Base-by-base conservation (phyloP, 768 basidiomycete genomes). In the Pulveroboletus sp. region DNA sequence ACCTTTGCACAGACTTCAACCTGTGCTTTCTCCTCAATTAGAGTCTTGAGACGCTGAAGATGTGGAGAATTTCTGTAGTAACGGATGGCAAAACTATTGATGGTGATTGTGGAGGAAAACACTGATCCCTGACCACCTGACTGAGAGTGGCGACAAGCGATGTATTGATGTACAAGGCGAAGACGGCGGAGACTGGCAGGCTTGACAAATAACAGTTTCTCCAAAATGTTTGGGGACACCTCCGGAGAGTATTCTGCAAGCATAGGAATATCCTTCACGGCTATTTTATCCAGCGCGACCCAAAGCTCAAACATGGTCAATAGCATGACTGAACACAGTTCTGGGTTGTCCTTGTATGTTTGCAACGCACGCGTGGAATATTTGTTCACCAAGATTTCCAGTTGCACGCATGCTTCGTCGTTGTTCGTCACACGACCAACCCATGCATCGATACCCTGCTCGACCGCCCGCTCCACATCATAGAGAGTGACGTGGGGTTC, bases 301-400 rank as follows among this genome's bases (percentile, higher is more conserved):
- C 79, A 80, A 14, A 80, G 62, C 25, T 76, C 71, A 19, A 79
- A 55, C 25, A 72, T 50, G 6, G 73, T 73, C 41, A 80, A 62
- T 31, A 79, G 51, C 69, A 79, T 74, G 14, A 71, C 45, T 12
- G 68, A 69, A 7, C 55, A 32, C 16, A 53, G 45, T 48, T 77
- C 74, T 7, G 75, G 70, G 37, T 67, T 74, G 19, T 52, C 50
- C 11, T 40, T 40, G 42, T 74, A 75, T 6, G 56, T 45, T 0
- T 17, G 24, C 17, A 41, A 21, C 1, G 75, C 68, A 1, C 58
- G 47, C 1, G 52, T 44, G 5, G 59, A 56, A 41, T 75, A 71
- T 9, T 51, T 38, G 14, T 31, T 34, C n/a, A 63, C 64, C 38
- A 62, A 64, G 6, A 58, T 52, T 34, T 58, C 66, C 31, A 75